phyloP scores from a whole-genome alignment of 495 filamentous ascomycete genomes.

The Aspergillus leporis region DNA sequence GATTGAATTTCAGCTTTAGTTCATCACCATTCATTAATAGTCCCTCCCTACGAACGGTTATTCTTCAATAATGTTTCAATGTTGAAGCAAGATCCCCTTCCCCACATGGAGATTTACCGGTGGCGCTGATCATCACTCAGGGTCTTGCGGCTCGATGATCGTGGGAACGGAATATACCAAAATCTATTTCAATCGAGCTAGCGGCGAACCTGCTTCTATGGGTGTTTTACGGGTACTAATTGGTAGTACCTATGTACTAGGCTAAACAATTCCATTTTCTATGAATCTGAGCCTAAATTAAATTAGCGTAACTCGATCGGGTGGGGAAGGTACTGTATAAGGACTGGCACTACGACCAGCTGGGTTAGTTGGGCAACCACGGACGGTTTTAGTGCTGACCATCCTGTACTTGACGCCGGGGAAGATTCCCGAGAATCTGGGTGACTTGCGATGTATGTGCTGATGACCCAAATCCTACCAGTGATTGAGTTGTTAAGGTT shows the following conservation, averaged over 20 bases:
- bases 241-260: background rate
- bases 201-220: too few relatives aligned
- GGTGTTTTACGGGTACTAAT: background rate
- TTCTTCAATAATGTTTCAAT: conserved; percentile 19
- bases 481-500: conserved; percentile 12
- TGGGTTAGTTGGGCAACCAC: background rate
- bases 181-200: background rate
- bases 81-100: conserved; percentile 12
- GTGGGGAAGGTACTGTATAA: background rate
- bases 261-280: too few relatives aligned
- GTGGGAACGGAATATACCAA: conserved; percentile 5
- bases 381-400: background rate
- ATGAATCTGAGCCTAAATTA: background rate
- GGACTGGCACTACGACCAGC: background rate
- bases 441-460: conserved; percentile 13
- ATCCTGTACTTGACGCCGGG: conserved; percentile 1
- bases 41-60: background rate
- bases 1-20: background rate
- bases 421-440: conserved; percentile 22
- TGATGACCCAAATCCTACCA: conserved; percentile 10
- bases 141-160: conserved; percentile 16
- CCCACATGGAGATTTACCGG: conserved; percentile 19
- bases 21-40: background rate
- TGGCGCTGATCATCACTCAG: conserved; percentile 21
- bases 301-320: background rate